Evolutionary conservation across 495 filamentous ascomycete genomes (phyloP), one percentile per base, ranked within the genome.

Genomic region (Letharia columbiana): DNA sequence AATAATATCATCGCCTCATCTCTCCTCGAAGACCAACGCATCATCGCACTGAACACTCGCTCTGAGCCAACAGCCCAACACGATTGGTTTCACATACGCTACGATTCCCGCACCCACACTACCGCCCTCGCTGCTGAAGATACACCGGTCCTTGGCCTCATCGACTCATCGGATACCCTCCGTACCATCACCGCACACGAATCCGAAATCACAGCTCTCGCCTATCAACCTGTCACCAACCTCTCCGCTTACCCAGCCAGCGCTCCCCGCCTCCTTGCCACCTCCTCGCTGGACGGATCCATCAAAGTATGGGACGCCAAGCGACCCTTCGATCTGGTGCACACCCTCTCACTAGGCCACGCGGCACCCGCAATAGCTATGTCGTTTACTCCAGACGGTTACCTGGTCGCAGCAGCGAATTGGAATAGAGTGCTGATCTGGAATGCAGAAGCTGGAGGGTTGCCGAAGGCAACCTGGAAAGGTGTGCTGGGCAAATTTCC

Each of bases 341-440:
- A 82, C 59, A 72, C 68, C 11, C 69, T 84, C n/a, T 71, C 72
- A 35, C 71, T 84, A 13, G 79, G 77, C 2, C 70, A 74, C 70
- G 78, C 79, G 0, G 75, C 75, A 3, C 82, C 87, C 0, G 84
- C 87, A 49, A 77, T 87, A 47, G 82, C 83, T 15, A 77, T 89
- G 52, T 79, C 85, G 17, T 90, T 91, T 67, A 89, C 87, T 0
- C 87, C 89, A 0, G 88, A 91, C 68, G 89, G 89, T 15, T 84
- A 81, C 52, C 84, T 86, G 59, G 78, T 92, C 49, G 86, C 88
- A 33, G 89, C 84, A 18, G 89, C 86, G 15, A 87, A 85, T 31
- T 81, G 77, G 62, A 83, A 88, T 63, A 80, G 76, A 60, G 78
- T 91, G 28, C 78, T 88, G 52, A 86, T 91, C 20, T 91, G 88